Evolutionary conservation across 2,329 filamentous ascomycete species (phyloP), one percentile per base, ranked within the genome.

Genomic region (Setomelanomma holmii): DNA sequence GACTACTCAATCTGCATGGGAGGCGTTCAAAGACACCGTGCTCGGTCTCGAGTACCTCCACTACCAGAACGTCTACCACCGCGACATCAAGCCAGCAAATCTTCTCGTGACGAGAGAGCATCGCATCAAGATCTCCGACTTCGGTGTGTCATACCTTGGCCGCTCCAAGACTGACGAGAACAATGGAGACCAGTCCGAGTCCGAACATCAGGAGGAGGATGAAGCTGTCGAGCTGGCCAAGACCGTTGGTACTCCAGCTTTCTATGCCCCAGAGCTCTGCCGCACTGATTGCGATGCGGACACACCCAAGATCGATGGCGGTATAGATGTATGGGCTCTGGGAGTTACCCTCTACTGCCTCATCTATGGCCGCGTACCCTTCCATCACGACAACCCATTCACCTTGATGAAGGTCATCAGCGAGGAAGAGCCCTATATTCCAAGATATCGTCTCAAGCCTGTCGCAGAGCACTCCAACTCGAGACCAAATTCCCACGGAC

Each of bases 211-310:
- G 35, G 91, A 96, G 67, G 86, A 96, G 52, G 93, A 97, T 64
- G 91, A 97, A 71, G 93, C 96, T 57, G 86, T 96, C 54, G 95
- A 98, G 72, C 81, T 99, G n/a, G 93, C 95, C 54, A 98, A 98
- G 80, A 98, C 95, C 1, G 95, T 98, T 5, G 95, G 95, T 45
- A 99, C 95, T 0, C 95, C 95, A 5, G 95, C 93, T 1, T 99
- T 99, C 76, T 99, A 97, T 70, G 95, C 95, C 1, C 95, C 95
- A 4, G 95, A 99, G 74, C 82, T 99, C 33, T 99, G 95, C 77
- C 95, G 93, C 72, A 96, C 91, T 1, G 92, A 95, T 53, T 76
- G 87, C 20, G 87, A 82, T 56, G 66, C 74, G 76, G 64, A 86
- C 83, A 68, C 89, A 84, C 66, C 91, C 83, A 60, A 93, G 83